Evolutionary conservation across 1,284 basidiomycete species (phyloP).

Genomic region (Ganoderma lucidum): DNA sequence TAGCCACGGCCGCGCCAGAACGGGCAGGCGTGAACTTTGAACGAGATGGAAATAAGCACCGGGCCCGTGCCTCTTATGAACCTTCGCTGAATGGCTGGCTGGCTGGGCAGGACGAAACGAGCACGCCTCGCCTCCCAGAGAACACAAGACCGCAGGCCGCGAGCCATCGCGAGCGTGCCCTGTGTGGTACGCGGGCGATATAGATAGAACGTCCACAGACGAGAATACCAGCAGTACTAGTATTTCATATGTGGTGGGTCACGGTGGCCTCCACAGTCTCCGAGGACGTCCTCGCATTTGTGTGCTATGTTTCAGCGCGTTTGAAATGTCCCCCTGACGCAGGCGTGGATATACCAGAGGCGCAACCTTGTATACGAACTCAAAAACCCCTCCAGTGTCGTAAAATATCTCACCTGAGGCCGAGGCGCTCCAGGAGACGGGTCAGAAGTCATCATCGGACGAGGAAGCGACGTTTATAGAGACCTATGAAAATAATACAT

Average conservation of each 20-base stretch:
- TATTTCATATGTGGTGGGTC: background rate
- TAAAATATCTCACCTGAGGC: background rate
- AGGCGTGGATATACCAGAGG: background rate
- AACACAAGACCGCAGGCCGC: background rate
- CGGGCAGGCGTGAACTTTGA: background rate
- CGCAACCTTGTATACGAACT: background rate
- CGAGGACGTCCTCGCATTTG: conserved; percentile 18
- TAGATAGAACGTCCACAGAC: background rate
- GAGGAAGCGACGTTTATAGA: background rate
- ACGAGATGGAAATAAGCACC: background rate
- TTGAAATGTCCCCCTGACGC: background rate
- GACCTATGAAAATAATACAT: conserved; percentile 14
- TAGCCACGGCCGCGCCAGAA: background rate
- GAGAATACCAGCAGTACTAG: background rate
- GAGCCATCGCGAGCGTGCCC: background rate
- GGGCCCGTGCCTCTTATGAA: background rate
- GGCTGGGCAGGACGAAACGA: background rate
- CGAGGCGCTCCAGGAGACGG: background rate
- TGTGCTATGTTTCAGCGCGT: background rate
- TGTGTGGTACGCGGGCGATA: background rate
- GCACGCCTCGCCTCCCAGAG: background rate
- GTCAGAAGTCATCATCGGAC: background rate
- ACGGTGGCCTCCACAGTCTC: background rate
- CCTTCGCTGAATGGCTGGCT: background rate
- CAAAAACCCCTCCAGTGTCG: background rate